Evolutionary conservation across 805 yeast genomes (phyloP).

Genomic region (Clavispora phyllophila): DNA sequence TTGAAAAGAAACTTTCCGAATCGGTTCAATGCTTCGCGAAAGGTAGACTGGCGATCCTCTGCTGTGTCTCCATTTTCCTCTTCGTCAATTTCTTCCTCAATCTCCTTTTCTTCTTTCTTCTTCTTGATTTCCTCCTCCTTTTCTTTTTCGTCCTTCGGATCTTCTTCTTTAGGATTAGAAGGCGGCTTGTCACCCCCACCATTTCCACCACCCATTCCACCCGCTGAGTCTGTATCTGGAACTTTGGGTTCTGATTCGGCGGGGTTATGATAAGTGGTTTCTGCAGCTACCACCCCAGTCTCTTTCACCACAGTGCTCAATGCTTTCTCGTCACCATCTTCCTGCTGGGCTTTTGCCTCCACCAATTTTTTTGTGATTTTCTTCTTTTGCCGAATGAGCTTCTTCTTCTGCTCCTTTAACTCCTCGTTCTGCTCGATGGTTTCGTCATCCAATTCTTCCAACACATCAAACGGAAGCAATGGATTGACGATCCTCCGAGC

Average conservation of each 20-base stretch:
- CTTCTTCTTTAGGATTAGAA: slow-evolving; percentile 4
- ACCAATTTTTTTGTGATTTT: slow-evolving; percentile 10
- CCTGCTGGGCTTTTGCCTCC: neutral
- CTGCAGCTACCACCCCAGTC: neutral
- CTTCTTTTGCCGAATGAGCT: slow-evolving; percentile 20
- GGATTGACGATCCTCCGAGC: slow-evolving; percentile 26
- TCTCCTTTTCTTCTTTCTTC: slow-evolving; percentile 13
- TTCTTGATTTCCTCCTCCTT: slow-evolving; percentile 7
- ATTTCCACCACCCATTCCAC: slow-evolving; percentile 2
- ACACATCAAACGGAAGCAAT: slow-evolving; percentile 37
- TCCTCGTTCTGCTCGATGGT: slow-evolving; percentile 22
- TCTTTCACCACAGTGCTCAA: neutral
- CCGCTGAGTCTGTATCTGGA: neutral
- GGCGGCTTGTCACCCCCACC: slow-evolving; percentile 1
- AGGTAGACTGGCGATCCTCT: slow-evolving; percentile 10
- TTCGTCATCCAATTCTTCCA: slow-evolving; percentile 34
- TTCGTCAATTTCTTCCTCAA: slow-evolving; percentile 7
- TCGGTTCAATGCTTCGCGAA: slow-evolving; percentile 17
- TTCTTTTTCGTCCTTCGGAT: neutral
- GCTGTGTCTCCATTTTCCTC: slow-evolving; percentile 6
- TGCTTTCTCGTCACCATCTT: neutral
- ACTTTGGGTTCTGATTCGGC: neutral
- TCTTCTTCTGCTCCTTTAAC: slow-evolving; percentile 23
- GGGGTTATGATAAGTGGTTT: neutral
- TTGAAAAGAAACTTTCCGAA: slow-evolving; percentile 30